Evolutionary conservation across 164 flowering plant genomes (phyloP).

Genomic region (Vitis amurensis): DNA sequence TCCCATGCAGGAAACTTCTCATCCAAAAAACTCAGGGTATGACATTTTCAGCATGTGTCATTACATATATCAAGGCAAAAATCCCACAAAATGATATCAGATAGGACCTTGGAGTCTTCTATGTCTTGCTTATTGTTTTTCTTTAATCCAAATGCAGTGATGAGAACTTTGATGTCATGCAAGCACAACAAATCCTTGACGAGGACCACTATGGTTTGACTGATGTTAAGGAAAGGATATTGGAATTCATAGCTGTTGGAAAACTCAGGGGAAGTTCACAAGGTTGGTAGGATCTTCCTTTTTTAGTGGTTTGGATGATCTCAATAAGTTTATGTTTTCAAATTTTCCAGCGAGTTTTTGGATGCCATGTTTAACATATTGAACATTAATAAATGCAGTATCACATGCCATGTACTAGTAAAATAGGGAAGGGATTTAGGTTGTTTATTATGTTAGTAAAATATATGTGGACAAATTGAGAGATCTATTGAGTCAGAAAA

Average conservation of each 20-base stretch:
- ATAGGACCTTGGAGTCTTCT: background rate
- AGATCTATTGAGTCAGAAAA: too few relatives aligned
- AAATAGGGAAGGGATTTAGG: too few relatives aligned
- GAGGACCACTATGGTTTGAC: slow-evolving; percentile 97
- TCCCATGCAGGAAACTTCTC: too few relatives aligned
- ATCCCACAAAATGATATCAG: background rate
- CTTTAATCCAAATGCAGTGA: slow-evolving; percentile 57
- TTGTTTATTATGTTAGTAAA: too few relatives aligned
- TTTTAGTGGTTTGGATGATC: background rate
- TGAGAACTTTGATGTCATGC: slow-evolving; percentile 90
- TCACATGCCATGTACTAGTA: too few relatives aligned
- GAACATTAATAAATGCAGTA: too few relatives aligned
- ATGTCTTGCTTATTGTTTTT: background rate
- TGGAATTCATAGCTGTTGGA: slow-evolving; percentile 99
- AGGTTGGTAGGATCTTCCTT: slow-evolving; percentile 49
- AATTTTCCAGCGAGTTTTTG: background rate
- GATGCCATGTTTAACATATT: too few relatives aligned
- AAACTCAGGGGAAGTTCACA: slow-evolving; percentile 92
- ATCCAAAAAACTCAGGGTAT: too few relatives aligned
- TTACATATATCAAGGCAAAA: too few relatives aligned
- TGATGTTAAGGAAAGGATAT: slow-evolving; percentile 97
- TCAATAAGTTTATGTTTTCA: background rate
- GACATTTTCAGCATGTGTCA: too few relatives aligned
- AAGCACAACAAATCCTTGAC: slow-evolving; percentile 87
- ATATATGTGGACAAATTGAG: too few relatives aligned